Conservation (phyloP, 2,329 filamentous ascomycete species). For the Talaromyces amestolkiae region DNA sequence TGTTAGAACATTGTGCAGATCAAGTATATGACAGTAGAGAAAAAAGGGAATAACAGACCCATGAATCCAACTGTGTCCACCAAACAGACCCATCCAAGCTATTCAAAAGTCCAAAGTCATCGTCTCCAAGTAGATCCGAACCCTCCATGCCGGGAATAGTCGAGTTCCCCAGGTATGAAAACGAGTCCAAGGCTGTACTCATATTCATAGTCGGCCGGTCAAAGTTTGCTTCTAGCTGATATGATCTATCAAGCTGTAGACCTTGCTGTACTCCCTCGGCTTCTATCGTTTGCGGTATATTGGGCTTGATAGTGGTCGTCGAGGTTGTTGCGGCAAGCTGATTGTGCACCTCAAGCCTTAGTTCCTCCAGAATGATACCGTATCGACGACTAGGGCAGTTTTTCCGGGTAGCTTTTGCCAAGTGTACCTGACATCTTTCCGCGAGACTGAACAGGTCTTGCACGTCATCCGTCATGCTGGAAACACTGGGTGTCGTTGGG, state of each 20-base stretch:
- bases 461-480: slow-evolving; percentile 23
- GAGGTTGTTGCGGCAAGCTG: slow-evolving; percentile 26
- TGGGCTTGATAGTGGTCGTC: not conserved
- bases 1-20: slow-evolving; percentile 12
- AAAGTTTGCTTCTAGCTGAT: not conserved
- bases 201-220: slow-evolving; percentile 7
- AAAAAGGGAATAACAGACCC: slow-evolving; percentile 27
- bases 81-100: slow-evolving; percentile 38
- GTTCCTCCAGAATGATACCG: slow-evolving; percentile 49
- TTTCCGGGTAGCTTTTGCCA: slow-evolving; percentile 47
- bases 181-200: not conserved
- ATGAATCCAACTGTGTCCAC: slow-evolving; percentile 41
- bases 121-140: slow-evolving; percentile 25
- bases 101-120: slow-evolving; percentile 30
- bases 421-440: slow-evolving; percentile 46
- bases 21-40: not conserved
- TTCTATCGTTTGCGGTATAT: not conserved
- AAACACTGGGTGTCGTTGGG: slow-evolving; percentile 22
- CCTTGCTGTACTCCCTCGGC: not conserved
- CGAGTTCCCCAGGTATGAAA: slow-evolving; percentile 22
- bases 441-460: slow-evolving; percentile 42
- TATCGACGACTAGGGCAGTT: slow-evolving; percentile 50
- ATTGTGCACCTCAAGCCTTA: slow-evolving; percentile 43
- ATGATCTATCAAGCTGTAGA: not conserved
- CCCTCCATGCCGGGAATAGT: slow-evolving; percentile 24